These are phyloP conservation scores for Pythium oligandrum DNA, from an alignment of 352 stramenopile genomes.

Conservation along the genomic window DNA sequence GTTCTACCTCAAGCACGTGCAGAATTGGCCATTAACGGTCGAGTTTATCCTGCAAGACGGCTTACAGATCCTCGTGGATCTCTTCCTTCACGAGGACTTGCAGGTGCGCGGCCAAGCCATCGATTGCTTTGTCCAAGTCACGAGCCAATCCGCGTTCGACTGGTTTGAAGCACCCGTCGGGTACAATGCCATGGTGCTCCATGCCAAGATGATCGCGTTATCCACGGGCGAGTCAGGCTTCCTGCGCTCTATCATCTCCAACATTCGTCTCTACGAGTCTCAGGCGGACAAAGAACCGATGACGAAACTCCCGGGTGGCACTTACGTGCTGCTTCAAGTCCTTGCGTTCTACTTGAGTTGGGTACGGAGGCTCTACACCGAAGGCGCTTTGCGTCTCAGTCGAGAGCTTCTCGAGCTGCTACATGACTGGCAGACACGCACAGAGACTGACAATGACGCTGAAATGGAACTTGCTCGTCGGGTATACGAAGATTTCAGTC, in stretches of 20 bases:
- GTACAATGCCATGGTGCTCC: conserved; percentile 23
- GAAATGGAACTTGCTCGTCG: conserved; percentile 24
- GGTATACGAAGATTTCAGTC: conserved; percentile 36
- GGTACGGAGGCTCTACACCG: conserved; percentile 38
- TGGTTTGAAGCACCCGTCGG: conserved; percentile 29
- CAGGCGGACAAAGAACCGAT: not conserved
- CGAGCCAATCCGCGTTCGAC: conserved; percentile 29
- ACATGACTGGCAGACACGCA: conserved; percentile 17
- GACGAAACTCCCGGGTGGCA: conserved; percentile 13
- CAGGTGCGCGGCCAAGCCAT: conserved; percentile 34
- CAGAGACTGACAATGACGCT: conserved; percentile 11
- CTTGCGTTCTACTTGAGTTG: conserved; percentile 43
- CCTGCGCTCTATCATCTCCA: conserved; percentile 20
- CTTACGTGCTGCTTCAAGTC: conserved; percentile 31
- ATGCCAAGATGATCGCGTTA: conserved; percentile 30
- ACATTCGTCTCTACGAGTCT: conserved; percentile 18
- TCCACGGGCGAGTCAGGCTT: conserved; percentile 12
- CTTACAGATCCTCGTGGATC: conserved; percentile 23
- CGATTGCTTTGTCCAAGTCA: conserved; percentile 41
- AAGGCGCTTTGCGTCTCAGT: conserved; percentile 31
- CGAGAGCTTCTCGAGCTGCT: conserved; percentile 24
- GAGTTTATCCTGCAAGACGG: conserved; percentile 31
- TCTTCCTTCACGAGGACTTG: conserved; percentile 26
- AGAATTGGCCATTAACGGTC: conserved; percentile 25
- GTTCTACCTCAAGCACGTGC: conserved; percentile 37